Conservation (phyloP, 1,139 yeast genomes). For the Casaregolazyma lundiana region DNA sequence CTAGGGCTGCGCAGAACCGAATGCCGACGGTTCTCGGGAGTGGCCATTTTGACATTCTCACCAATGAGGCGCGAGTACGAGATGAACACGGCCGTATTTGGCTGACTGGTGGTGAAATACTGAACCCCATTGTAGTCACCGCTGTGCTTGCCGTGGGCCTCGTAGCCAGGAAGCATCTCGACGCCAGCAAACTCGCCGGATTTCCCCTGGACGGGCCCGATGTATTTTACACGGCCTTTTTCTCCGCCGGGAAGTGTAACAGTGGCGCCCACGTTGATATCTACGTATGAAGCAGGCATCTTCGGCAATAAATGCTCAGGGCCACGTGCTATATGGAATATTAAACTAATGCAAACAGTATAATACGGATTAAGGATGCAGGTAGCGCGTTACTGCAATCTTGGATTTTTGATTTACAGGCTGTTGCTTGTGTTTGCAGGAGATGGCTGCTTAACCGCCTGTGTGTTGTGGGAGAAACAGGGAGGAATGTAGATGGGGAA, state of each 20-base stretch:
- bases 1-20: background rate
- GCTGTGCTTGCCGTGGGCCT: conserved; percentile 66
- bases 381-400: too few relatives aligned
- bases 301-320: too few relatives aligned
- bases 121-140: conserved; percentile 57
- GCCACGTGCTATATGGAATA: too few relatives aligned
- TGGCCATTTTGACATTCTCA: background rate
- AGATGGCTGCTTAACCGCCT: too few relatives aligned
- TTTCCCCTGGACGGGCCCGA: conserved; percentile 72
- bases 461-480: too few relatives aligned
- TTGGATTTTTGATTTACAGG: too few relatives aligned
- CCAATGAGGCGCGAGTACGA: conserved; percentile 57
- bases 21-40: background rate
- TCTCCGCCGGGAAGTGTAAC: conserved; percentile 40
- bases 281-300: conserved; percentile 7
- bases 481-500: too few relatives aligned
- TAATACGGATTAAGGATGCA: too few relatives aligned
- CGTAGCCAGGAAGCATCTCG: conserved; percentile 66
- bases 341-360: too few relatives aligned
- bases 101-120: conserved; percentile 60
- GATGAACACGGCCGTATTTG: conserved; percentile 70
- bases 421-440: too few relatives aligned
- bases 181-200: conserved; percentile 84
- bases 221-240: conserved; percentile 60
- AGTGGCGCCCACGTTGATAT: conserved; percentile 35